Conservation (phyloP, 2,329 filamentous ascomycete genomes). For the Trichoderma sp. region DNA sequence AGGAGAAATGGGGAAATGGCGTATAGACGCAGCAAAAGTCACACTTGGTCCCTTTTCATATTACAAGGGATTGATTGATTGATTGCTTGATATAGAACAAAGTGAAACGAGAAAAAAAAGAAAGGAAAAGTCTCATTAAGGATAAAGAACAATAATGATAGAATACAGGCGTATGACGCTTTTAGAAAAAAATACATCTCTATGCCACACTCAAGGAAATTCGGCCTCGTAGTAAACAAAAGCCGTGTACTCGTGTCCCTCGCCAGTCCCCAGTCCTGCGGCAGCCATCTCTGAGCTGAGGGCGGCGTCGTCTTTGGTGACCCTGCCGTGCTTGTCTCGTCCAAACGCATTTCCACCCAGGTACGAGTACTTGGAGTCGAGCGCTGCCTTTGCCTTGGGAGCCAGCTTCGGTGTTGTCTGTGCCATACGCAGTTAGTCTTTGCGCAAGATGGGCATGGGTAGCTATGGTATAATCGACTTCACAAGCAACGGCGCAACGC, state of each 20-base stretch:
- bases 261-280: constrained; percentile 62
- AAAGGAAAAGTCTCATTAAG: not conserved
- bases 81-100: not conserved
- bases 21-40: not conserved
- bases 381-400: constrained; percentile 72
- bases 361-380: constrained; percentile 86
- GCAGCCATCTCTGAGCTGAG: constrained; percentile 80
- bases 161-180: constrained; percentile 20
- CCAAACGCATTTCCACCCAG: constrained; percentile 92
- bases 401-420: constrained; percentile 80
- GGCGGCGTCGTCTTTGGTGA: constrained; percentile 82
- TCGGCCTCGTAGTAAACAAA: constrained; percentile 98
- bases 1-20: constrained; percentile 27
- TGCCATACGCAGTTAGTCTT: constrained; percentile 20
- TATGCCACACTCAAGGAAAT: constrained; percentile 46
- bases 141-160: constrained; percentile 26
- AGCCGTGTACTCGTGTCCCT: constrained; percentile 82
- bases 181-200: constrained; percentile 2
- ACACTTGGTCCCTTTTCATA: not conserved
- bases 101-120: not conserved
- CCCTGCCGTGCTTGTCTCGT: constrained; percentile 86
- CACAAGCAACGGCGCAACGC: not conserved
- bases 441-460: not conserved
- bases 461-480: not conserved
- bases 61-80: not conserved